Base-by-base conservation (phyloP, 2,329 filamentous ascomycete species). In the Venturia pyrina region DNA sequence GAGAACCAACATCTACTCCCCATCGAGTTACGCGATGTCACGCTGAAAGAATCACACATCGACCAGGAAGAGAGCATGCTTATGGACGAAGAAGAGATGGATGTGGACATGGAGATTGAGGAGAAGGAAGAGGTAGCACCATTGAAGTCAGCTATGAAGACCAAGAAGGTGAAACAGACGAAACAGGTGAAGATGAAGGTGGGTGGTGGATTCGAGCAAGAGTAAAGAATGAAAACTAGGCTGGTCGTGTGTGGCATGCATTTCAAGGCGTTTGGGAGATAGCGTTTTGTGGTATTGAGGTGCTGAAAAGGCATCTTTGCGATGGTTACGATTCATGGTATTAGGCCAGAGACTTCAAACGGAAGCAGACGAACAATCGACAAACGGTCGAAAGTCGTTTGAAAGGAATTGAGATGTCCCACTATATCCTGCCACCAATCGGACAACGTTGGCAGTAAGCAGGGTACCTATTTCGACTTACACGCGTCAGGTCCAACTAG, bases 1-100 rank as follows among this genome's bases (percentile, higher is more conserved):
- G 87, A 95, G 81, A 93, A 96, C 79, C 87, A 53, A 81, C 95
- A 99, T 80, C 83, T 99, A 77, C 85, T 99, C 72, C 91, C 91
- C 71, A 78, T 78, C 57, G 71, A 76, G 70, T 71, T 77, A 79
- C 80, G 72, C 73, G 82, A 83, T 75, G 79, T 80, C n/a, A 78
- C 79, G 66, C 77, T 89, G 71, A 79, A 84, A 74, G 81, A 82
- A 71, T 81, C 82, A 76, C 83, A 84, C 73, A 82, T 83, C 75
- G 79, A 80, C 69, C 68, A 71, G 48, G 74, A 69, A 37, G 68
- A 72, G 67, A 69, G 68, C 37, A 41, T 46, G 21, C 76, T 76
- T 70, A 73, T 75, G 41, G 77, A 79, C 70, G 74, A 75, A 75
- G 77, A 75, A 71, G 74, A 78, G 72, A 69, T 77, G 70, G 71